A percentile compares a stretch with the other conserved stretches of the same genome.
phyloP scores from a whole-genome alignment of 2,329 filamentous ascomycete species.

The Xylaria sp. region DNA sequence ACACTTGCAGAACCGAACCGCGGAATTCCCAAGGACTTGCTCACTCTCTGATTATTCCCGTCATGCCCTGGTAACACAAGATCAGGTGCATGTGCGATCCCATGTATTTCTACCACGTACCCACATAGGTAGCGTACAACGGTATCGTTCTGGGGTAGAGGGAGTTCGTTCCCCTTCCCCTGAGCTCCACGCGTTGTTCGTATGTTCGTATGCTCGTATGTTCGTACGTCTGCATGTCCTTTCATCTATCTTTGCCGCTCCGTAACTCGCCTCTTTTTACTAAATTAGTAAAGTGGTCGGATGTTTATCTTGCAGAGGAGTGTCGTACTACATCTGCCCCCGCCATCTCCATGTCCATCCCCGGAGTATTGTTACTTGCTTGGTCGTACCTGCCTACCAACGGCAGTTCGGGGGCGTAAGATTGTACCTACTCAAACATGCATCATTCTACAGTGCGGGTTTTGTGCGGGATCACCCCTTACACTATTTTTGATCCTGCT shows the following conservation, averaged over 20 bases:
- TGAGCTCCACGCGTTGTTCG: background rate
- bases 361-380: background rate
- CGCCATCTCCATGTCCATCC: background rate
- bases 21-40: background rate
- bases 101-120: background rate
- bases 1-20: slow-evolving; percentile 18
- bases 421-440: background rate
- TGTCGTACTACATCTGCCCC: background rate
- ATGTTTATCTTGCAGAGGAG: background rate
- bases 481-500: background rate
- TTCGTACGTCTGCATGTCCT: no score
- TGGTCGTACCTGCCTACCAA: no score
- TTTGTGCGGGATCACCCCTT: background rate
- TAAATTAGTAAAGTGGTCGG: background rate
- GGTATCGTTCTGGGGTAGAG: background rate
- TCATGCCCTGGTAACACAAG: slow-evolving; percentile 6
- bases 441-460: background rate
- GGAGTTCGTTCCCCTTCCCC: background rate
- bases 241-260: background rate
- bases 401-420: slow-evolving; percentile 6
- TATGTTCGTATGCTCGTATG: background rate
- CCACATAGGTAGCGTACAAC: background rate
- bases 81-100: background rate
- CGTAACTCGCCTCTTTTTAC: slow-evolving; percentile 1
- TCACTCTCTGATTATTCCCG: background rate